These are phyloP conservation scores for Fusarium armeniacum DNA, from an alignment of 2,329 filamentous ascomycete species.

Conservation along the genomic window DNA sequence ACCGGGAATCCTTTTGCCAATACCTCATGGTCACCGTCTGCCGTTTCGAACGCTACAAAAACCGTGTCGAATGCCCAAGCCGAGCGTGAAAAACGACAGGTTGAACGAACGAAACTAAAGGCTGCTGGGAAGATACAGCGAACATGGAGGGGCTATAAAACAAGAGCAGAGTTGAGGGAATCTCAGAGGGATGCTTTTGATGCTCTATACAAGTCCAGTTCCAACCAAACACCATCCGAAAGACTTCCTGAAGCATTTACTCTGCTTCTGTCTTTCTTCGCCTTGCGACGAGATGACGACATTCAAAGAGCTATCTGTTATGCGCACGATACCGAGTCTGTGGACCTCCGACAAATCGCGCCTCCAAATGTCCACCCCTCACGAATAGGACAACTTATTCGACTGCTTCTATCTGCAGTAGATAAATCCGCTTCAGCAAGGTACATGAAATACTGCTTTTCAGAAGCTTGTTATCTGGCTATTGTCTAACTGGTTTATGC, in stretches of 20 bases:
- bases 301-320: slow-evolving; percentile 63
- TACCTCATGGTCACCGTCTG: slow-evolving; percentile 68
- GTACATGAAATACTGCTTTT: slow-evolving; percentile 41
- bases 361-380: slow-evolving; percentile 50
- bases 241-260: slow-evolving; percentile 60
- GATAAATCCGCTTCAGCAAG: slow-evolving; percentile 40
- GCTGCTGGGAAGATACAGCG: slow-evolving; percentile 82
- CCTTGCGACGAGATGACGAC: slow-evolving; percentile 61
- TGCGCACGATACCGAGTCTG: slow-evolving; percentile 58
- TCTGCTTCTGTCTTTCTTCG: slow-evolving; percentile 66
- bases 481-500: slow-evolving; percentile 30
- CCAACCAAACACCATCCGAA: slow-evolving; percentile 52
- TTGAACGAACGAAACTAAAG: slow-evolving; percentile 81
- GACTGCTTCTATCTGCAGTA: slow-evolving; percentile 56
- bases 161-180: slow-evolving; percentile 70
- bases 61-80: slow-evolving; percentile 89
- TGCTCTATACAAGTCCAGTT: slow-evolving; percentile 62
- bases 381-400: slow-evolving; percentile 55
- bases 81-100: slow-evolving; percentile 83
- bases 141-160: slow-evolving; percentile 83
- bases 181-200: slow-evolving; percentile 75
- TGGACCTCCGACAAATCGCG: slow-evolving; percentile 55
- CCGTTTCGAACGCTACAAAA: slow-evolving; percentile 76
- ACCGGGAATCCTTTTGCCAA: slow-evolving; percentile 83
- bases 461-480: not conserved